These are phyloP conservation scores for Chalaropsis ovoidea DNA, from an alignment of 2,329 filamentous ascomycete species.

Conservation along the genomic window DNA sequence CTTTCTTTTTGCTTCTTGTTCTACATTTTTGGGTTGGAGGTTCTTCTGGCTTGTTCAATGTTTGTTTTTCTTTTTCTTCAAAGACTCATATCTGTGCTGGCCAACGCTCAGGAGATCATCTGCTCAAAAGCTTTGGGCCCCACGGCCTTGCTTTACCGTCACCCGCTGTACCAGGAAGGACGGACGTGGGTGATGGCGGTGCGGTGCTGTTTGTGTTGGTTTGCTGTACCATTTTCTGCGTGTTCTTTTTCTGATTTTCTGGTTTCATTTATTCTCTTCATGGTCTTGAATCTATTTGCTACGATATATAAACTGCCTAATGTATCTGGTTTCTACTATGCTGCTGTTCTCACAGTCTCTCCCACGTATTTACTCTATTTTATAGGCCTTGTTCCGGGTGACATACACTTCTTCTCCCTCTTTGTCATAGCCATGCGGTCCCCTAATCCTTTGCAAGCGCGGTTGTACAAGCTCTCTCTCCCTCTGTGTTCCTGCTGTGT, in stretches of 20 bases:
- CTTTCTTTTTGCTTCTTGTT: constrained; percentile 29
- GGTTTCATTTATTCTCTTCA: neutral
- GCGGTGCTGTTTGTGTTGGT: neutral
- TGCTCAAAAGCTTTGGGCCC: constrained; percentile 22
- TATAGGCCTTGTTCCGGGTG: neutral
- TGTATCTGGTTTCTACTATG: neutral
- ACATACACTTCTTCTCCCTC: neutral
- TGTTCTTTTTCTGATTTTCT: neutral
- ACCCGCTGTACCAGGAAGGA: neutral
- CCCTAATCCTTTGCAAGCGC: no score
- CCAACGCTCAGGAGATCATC: constrained; percentile 24
- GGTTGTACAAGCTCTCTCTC: neutral
- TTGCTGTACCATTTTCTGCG: neutral
- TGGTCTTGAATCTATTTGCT: neutral
- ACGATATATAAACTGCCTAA: neutral
- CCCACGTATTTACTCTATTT: neutral
- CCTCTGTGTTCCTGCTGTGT: neutral
- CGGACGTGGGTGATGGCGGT: neutral
- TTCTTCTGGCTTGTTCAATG: constrained; percentile 28
- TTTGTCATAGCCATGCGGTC: no score
- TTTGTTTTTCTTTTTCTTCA: constrained; percentile 13
- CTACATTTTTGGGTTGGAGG: constrained; percentile 24
- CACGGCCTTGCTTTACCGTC: constrained; percentile 15
- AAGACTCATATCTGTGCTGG: constrained; percentile 23
- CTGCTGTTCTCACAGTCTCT: neutral